These are phyloP conservation scores for Dillenia turbinata DNA, from an alignment of 164 flowering plant genomes.

Conservation along the genomic window DNA sequence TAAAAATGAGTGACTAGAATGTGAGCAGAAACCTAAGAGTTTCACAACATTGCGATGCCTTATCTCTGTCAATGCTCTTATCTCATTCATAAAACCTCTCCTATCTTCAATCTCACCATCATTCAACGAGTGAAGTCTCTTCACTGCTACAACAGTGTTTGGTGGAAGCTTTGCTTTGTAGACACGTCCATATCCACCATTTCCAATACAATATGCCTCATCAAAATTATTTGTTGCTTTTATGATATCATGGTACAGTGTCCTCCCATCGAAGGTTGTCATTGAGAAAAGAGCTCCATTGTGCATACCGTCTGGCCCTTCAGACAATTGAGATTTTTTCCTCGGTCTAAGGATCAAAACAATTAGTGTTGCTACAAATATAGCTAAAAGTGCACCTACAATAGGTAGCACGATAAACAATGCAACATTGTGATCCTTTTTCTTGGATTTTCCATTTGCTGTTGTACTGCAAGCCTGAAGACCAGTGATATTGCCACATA, in stretches of 20 bases:
- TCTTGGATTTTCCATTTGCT: too few relatives aligned
- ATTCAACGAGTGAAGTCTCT: neutral
- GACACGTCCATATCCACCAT: slow-evolving; percentile 6
- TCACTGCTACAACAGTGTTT: slow-evolving; percentile 4
- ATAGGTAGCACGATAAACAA: neutral
- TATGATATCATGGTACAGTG: slow-evolving; percentile 2
- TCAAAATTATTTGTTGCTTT: neutral
- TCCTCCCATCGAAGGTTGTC: slow-evolving; percentile 8
- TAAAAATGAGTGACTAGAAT: neutral
- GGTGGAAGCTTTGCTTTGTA: slow-evolving; percentile 6
- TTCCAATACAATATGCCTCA: slow-evolving; percentile 6
- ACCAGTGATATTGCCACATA: neutral
- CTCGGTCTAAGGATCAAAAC: neutral
- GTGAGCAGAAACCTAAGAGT: neutral
- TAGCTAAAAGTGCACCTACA: neutral
- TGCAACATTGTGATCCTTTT: neutral
- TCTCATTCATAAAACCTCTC: neutral
- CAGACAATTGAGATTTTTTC: neutral
- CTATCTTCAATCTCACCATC: neutral
- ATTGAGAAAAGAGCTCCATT: slow-evolving; percentile 1
- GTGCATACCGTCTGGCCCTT: neutral
- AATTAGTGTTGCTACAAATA: neutral
- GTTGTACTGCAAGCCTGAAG: neutral
- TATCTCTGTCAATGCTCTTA: too few relatives aligned
- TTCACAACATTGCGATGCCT: neutral